Conservation (phyloP, 305 asterid genomes). For the Stenogyne calaminthoides region DNA sequence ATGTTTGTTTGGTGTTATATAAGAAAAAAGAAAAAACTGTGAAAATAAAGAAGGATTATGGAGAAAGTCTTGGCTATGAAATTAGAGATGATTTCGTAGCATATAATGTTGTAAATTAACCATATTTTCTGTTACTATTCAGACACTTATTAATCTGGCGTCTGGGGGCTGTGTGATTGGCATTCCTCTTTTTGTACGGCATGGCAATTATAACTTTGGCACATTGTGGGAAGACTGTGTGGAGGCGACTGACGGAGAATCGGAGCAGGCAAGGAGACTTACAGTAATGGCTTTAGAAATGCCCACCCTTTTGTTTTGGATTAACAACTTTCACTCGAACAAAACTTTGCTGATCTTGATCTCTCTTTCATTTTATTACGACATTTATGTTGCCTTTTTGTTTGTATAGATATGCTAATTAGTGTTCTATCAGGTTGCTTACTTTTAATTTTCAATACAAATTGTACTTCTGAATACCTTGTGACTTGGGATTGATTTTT, state of each 20-base stretch:
- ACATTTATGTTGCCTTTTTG: neutral
- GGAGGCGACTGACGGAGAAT: slow-evolving; percentile 64
- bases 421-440: no score
- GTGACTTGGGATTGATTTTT: no score
- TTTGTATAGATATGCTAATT: neutral
- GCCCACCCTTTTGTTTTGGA: neutral
- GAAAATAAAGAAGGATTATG: neutral
- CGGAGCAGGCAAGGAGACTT: slow-evolving; percentile 45
- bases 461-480: no score
- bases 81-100: neutral
- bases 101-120: neutral
- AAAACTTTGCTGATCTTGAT: neutral
- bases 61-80: slow-evolving; percentile 2
- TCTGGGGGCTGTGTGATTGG: slow-evolving; percentile 83
- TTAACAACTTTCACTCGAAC: neutral
- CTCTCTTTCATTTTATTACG: neutral
- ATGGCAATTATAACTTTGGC: slow-evolving; percentile 58
- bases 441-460: no score
- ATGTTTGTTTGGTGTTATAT: neutral
- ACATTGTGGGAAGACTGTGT: slow-evolving; percentile 70
- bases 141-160: slow-evolving; percentile 83
- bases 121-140: slow-evolving; percentile 15
- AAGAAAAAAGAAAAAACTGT: neutral
- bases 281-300: slow-evolving; percentile 26
- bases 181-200: slow-evolving; percentile 71